These are phyloP conservation scores for Microcyclospora tardicrescens DNA, from an alignment of 2,329 filamentous ascomycete genomes.

Conservation along the genomic window DNA sequence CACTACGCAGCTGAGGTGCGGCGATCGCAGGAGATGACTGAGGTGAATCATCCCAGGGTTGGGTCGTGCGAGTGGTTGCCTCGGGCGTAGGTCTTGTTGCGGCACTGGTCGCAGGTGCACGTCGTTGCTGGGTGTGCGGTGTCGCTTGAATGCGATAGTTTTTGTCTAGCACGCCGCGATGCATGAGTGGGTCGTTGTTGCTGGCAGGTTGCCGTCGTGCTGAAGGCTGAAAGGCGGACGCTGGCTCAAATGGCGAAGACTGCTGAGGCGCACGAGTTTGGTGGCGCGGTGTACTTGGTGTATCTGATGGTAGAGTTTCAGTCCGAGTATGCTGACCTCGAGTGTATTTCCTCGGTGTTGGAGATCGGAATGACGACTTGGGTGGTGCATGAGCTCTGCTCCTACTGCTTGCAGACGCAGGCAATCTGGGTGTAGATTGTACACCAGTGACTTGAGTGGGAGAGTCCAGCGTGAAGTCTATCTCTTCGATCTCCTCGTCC, in stretches of 20 bases:
- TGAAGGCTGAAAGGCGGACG: slow-evolving; percentile 29
- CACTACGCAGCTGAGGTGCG: slow-evolving; percentile 69
- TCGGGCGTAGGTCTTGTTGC: slow-evolving; percentile 19
- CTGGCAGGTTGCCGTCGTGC: slow-evolving; percentile 19
- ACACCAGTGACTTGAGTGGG: slow-evolving; percentile 33
- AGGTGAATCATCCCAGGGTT: slow-evolving; percentile 33
- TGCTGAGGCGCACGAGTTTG: slow-evolving; percentile 6
- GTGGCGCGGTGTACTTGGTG: slow-evolving; percentile 20
- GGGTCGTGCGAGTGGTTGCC: slow-evolving; percentile 22
- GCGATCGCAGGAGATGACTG: slow-evolving; percentile 53
- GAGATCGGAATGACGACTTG: slow-evolving; percentile 17
- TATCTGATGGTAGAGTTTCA: slow-evolving; percentile 9
- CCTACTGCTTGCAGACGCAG: slow-evolving; percentile 21
- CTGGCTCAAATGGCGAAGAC: slow-evolving; percentile 41
- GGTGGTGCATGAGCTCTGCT: slow-evolving; percentile 10
- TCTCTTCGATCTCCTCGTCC: slow-evolving; percentile 2
- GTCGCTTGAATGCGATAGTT: slow-evolving; percentile 91
- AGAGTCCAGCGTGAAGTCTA: slow-evolving; percentile 51
- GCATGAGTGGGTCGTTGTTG: slow-evolving; percentile 64
- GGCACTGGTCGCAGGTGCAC: slow-evolving; percentile 10
- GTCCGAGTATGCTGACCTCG: slow-evolving; percentile 21
- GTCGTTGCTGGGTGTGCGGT: slow-evolving; percentile 43
- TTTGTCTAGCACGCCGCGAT: slow-evolving; percentile 75
- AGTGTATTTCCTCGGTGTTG: slow-evolving; percentile 29
- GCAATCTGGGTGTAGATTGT: slow-evolving; percentile 48